Conservation (phyloP, 139 green algal species). For the Chlorokybus atmophyticus region DNA sequence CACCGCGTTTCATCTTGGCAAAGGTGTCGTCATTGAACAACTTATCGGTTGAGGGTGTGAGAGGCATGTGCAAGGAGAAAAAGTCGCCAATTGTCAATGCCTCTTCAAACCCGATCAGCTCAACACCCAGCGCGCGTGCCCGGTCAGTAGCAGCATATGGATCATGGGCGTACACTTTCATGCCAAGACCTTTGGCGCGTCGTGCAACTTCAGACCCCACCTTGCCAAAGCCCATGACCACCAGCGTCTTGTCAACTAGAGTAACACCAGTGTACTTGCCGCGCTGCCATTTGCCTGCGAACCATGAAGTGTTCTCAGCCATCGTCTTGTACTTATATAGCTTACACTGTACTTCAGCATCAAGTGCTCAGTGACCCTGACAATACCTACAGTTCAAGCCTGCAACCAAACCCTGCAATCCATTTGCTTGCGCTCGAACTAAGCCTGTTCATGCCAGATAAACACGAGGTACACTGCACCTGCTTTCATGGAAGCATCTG, state of each 20-base stretch:
- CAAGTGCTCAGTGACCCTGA: too few species aligned
- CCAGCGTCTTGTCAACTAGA: slow-evolving; percentile 82
- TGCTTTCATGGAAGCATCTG: slow-evolving; percentile 66
- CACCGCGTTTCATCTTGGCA: slow-evolving; percentile 43
- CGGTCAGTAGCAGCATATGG: slow-evolving; percentile 76
- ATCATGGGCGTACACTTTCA: slow-evolving; percentile 77
- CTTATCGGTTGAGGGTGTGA: slow-evolving; percentile 52
- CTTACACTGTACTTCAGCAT: too few species aligned
- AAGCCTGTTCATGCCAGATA: too few species aligned
- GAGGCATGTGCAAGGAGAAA: slow-evolving; percentile 77
- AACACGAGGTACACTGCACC: too few species aligned
- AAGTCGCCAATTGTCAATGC: slow-evolving; percentile 64
- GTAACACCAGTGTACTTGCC: slow-evolving; percentile 68
- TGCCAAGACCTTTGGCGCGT: slow-evolving; percentile 72
- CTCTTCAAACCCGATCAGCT: slow-evolving; percentile 75
- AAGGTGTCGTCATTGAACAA: slow-evolving; percentile 81
- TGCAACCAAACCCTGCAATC: too few species aligned
- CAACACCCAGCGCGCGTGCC: slow-evolving; percentile 55
- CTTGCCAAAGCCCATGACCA: slow-evolving; percentile 93
- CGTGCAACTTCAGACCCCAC: slow-evolving; percentile 80
- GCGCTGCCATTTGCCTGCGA: slow-evolving; percentile 71
- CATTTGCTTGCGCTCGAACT: too few species aligned
- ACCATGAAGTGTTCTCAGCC: too few species aligned
- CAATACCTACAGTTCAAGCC: too few species aligned
- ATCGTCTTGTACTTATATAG: too few species aligned